Conservation (phyloP, 1,284 basidiomycete genomes). For the Rugosomyces carneus region DNA sequence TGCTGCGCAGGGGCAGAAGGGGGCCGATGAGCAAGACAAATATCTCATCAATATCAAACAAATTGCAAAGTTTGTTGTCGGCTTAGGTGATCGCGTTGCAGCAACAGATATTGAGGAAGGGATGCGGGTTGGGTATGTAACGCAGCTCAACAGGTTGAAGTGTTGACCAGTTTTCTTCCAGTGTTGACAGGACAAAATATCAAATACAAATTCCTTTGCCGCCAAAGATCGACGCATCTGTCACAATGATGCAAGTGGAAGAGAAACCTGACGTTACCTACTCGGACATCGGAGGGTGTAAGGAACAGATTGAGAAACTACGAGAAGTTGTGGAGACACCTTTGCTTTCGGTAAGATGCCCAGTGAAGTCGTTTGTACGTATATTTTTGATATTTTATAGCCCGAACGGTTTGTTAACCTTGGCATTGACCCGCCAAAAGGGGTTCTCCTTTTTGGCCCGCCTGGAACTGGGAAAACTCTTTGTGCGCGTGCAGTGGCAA, state of each 20-base stretch:
- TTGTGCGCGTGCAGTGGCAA: slow-evolving; percentile 97
- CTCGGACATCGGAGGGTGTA: slow-evolving; percentile 97
- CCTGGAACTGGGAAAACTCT: slow-evolving; percentile 99
- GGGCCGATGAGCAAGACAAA: slow-evolving; percentile 95
- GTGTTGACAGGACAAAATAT: slow-evolving; percentile 92
- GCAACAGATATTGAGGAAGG: slow-evolving; percentile 99
- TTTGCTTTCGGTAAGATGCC: slow-evolving; percentile 76
- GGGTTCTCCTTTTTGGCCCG: slow-evolving; percentile 93
- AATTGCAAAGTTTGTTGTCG: slow-evolving; percentile 99
- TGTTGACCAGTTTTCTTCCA: slow-evolving; percentile 22
- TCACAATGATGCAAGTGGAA: slow-evolving; percentile 99
- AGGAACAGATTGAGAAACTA: slow-evolving; percentile 99
- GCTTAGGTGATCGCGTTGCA: slow-evolving; percentile 92
- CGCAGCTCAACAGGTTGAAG: neutral
- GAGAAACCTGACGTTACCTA: slow-evolving; percentile 99
- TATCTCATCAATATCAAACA: slow-evolving; percentile 99
- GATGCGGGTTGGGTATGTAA: slow-evolving; percentile 91
- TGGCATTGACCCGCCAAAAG: slow-evolving; percentile 98
- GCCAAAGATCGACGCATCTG: slow-evolving; percentile 98
- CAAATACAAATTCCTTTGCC: slow-evolving; percentile 99
- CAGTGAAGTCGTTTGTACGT: neutral
- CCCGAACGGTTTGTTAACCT: slow-evolving; percentile 97
- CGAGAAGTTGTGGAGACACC: slow-evolving; percentile 98
- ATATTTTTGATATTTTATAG: slow-evolving; percentile 37
- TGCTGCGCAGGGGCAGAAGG: slow-evolving; percentile 78